Base-by-base conservation (phyloP, 495 filamentous ascomycete genomes). In the Xanthoparmelia taractica region DNA sequence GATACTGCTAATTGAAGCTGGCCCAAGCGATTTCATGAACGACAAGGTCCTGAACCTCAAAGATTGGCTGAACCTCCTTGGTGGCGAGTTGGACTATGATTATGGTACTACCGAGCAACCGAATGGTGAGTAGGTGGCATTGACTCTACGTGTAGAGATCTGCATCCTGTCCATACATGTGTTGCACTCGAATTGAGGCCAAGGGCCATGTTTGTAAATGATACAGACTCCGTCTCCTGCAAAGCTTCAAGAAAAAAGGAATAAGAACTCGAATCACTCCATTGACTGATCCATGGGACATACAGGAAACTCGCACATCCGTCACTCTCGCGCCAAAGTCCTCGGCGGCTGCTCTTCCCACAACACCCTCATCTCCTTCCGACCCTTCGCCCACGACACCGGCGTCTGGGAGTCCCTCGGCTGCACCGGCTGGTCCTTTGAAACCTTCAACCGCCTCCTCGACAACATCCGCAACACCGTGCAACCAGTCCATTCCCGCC, bases 61-160 rank as follows among this genome's bases (percentile, higher is more conserved):
- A 67, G 85, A 92, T 71, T 92, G 90, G 90, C 76, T 92, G 43
- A 82, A 78, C 56, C 76, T 93, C 25, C 80, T 93, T 13, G 89
- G 89, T 58, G 88, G 89, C 64, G 89, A 92, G 68, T 79, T 92
- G 54, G 89, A 92, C 74, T 92, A 89, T 74, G 89, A 92, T 67
- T 94, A 94, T 75, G 82, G 82, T 59, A 94, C 89, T n/a, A 87
- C 82, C 47, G 89, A 91, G 73, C 89, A 93, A 73, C 88, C 89
- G 59, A 88, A 83, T 77, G 85, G 85, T 84, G 78, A 71, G 79
- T 73, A 55, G 57, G 20, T 41, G 4, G 41, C 25, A 36, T 25
- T 34, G 27, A 57, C 38, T 20, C n/a, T 57, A 4, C 18, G 8
- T 27, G n/a, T 57, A 15, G 18, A 2, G 20, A 13, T n/a, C 31